Evolutionary conservation across 805 yeast genomes (phyloP), one percentile per base, ranked within the genome.

Genomic region (Komagataella mondaviorum): DNA sequence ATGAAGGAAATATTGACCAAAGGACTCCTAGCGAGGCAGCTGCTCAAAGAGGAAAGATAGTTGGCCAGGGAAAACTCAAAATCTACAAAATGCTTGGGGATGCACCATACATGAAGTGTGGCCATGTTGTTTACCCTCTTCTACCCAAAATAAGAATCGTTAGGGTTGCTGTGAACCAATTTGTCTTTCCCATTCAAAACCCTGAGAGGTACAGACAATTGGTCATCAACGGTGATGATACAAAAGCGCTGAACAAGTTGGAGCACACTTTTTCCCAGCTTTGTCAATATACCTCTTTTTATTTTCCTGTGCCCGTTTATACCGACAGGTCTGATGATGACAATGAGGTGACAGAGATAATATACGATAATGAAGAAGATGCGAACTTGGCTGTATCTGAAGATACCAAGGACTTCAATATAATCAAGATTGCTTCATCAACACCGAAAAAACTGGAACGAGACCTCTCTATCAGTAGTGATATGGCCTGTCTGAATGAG

Each of bases 171-270:
- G 55, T 53, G 48, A 70, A 69, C 49, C 76, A 73, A 56, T 83
- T 82, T 56, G 71, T 83, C 2, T 61, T 86, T 16, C 82, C 88
- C 0, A 71, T 87, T 52, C 78, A 78, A 23, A 85, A 85, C 57
- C 95, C 95, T 0, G 83, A 80, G 55, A 68, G 91, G 57, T 85
- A 79, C 63, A 87, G 95, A 95, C 73, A 72, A 53, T 69, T 78
- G 7, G 64, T 67, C 43, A 57, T 77, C 5, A 65, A 63, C 47
- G 59, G 73, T 0, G 62, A 59, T 3, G 69, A 71, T 47, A 49
- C 52, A 1, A 51, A 55, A 6, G 60, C 61, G 2, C 54, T 73
- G 4, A 53, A 55, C 3, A 55, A 55, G 18, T 60, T 73, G 49
- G 71, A 68, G 53, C 22, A 20, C 2, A 44, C 58, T 4, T 18